A percentile compares a stretch with the other conserved stretches of the same genome.
Conservation (phyloP, 2,329 filamentous ascomycete genomes). For the Fusarium paranaense region DNA sequence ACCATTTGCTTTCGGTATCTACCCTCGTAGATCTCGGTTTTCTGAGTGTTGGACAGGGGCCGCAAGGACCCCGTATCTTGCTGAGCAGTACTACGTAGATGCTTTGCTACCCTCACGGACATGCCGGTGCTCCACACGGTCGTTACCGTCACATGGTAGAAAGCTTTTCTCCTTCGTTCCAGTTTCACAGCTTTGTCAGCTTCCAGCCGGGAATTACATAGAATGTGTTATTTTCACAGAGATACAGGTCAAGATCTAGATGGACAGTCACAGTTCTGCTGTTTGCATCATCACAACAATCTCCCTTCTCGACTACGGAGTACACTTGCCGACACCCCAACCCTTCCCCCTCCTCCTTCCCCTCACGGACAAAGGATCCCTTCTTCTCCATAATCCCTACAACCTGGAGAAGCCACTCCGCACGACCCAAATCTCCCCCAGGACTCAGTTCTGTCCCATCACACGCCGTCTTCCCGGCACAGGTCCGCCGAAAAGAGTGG, state of each 20-base stretch:
- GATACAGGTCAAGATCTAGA: neutral
- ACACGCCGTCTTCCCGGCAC: conserved; percentile 25
- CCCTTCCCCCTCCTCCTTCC: neutral
- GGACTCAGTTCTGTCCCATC: neutral
- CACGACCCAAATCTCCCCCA: neutral
- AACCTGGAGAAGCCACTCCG: conserved; percentile 20
- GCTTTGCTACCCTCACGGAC: neutral
- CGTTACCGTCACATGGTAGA: neutral
- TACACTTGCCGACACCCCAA: neutral
- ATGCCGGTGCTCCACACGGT: neutral
- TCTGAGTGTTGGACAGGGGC: neutral
- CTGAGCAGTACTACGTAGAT: neutral
- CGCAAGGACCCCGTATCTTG: neutral
- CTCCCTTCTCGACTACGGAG: neutral
- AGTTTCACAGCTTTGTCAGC: neutral
- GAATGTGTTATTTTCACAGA: neutral
- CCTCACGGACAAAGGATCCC: neutral
- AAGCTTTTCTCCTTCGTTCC: neutral
- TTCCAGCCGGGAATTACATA: neutral
- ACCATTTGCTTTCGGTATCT: conserved; percentile 13
- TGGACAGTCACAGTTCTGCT: neutral
- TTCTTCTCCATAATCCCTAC: conserved; percentile 14
- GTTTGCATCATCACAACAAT: neutral
- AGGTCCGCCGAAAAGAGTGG: conserved; percentile 27
- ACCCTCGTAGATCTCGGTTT: conserved; percentile 27